Evolutionary conservation across 108 stramenopile species (phyloP).

Genomic region (Skeletonema grethae): DNA sequence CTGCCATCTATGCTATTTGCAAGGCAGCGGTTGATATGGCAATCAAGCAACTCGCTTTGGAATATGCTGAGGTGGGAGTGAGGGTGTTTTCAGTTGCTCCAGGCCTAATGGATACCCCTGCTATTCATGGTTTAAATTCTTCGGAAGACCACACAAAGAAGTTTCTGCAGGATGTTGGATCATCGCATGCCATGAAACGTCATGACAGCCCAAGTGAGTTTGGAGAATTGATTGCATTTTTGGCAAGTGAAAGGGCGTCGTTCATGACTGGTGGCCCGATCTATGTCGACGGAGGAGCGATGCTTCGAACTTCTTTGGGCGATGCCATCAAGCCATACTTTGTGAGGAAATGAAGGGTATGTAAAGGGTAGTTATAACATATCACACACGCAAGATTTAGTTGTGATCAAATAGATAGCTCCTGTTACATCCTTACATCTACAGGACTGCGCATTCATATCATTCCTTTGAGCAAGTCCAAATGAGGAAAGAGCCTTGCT

Average conservation of each 20-base stretch:
- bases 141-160: neutral
- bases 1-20: slow-evolving; percentile 17
- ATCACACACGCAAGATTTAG: no score
- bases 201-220: slow-evolving; percentile 7
- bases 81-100: slow-evolving; percentile 11
- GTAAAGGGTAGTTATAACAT: neutral
- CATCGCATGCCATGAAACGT: slow-evolving; percentile 22
- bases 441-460: no score
- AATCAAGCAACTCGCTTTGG: slow-evolving; percentile 16
- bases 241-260: slow-evolving; percentile 18
- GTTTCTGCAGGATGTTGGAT: slow-evolving; percentile 8
- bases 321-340: slow-evolving; percentile 18
- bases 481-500: no score
- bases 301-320: slow-evolving; percentile 15
- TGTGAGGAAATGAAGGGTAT: slow-evolving; percentile 5
- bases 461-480: no score
- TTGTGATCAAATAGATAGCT: no score
- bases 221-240: slow-evolving; percentile 22
- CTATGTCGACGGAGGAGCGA: slow-evolving; percentile 20
- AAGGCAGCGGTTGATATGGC: slow-evolving; percentile 18
- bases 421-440: no score
- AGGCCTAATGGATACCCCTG: slow-evolving; percentile 16
- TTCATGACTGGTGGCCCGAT: slow-evolving; percentile 21
- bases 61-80: slow-evolving; percentile 12
- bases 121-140: slow-evolving; percentile 9